phyloP scores from a whole-genome alignment of 805 yeast genomes.

The Yarrowia sp. region DNA sequence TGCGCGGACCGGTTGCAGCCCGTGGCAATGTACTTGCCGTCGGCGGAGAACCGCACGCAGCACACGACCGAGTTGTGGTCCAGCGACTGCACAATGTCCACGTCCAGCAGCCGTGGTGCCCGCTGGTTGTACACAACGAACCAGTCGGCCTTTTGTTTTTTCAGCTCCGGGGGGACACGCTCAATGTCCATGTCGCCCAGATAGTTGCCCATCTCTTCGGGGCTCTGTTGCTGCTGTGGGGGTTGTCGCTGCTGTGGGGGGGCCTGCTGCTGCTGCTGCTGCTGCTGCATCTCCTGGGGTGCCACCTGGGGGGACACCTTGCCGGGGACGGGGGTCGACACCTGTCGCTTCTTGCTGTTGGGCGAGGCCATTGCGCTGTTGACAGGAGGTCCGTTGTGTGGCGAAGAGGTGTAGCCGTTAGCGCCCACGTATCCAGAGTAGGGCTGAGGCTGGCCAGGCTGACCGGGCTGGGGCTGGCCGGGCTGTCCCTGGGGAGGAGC shows the following conservation, averaged over 20 bases:
- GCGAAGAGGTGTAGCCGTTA: conserved; percentile 17
- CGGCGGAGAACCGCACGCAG: conserved; percentile 88
- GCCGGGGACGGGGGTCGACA: conserved; percentile 23
- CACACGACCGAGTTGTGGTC: conserved; percentile 95
- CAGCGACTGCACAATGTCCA: conserved; percentile 81
- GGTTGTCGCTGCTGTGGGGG: conserved; percentile 32
- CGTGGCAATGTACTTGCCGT: conserved; percentile 90
- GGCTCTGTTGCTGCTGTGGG: conserved; percentile 31
- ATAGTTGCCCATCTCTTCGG: conserved; percentile 37
- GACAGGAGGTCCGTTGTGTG: conserved; percentile 27
- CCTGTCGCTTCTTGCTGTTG: conserved; percentile 25
- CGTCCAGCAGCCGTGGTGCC: conserved; percentile 69
- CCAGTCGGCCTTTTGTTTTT: conserved; percentile 80
- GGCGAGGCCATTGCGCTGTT: conserved; percentile 28
- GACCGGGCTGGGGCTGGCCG: conserved; percentile 29
- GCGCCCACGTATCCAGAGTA: conserved; percentile 27
- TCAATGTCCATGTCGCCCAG: conserved; percentile 68
- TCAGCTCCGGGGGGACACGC: conserved; percentile 68
- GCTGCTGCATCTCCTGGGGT: conserved; percentile 30
- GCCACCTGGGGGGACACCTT: conserved; percentile 21
- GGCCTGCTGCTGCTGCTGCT: conserved; percentile 27
- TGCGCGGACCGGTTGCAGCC: conserved; percentile 96
- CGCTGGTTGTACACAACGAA: conserved; percentile 89
- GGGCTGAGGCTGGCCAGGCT: conserved; percentile 29
- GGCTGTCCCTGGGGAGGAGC: conserved; percentile 27